Conservation (phyloP, 805 yeast species). For the Wickerhamiella siamensis region DNA sequence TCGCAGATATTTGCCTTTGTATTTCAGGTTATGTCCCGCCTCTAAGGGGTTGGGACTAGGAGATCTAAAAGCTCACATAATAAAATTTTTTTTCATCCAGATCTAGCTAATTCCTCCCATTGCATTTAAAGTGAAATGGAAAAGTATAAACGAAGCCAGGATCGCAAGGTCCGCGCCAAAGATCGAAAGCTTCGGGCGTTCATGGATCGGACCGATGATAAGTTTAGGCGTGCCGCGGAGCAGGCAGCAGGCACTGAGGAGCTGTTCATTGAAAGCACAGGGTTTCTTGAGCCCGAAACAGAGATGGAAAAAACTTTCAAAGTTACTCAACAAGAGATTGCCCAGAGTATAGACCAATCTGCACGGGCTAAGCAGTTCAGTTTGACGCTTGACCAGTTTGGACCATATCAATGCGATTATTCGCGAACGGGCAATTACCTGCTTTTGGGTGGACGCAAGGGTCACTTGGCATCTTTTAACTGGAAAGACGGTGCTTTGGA, state of each 20-base stretch:
- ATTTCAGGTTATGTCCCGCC: too few relatives aligned
- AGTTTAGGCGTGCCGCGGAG: constrained; percentile 62
- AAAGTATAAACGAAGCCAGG: constrained; percentile 29
- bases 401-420: constrained; percentile 72
- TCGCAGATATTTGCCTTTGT: too few relatives aligned
- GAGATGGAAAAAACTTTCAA: constrained; percentile 82
- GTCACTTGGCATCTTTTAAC: constrained; percentile 91
- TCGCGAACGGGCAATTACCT: constrained; percentile 78
- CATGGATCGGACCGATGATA: constrained; percentile 50
- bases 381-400: constrained; percentile 58
- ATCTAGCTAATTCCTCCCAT: background rate
- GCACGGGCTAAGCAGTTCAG: constrained; percentile 65
- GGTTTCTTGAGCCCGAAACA: constrained; percentile 84
- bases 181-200: constrained; percentile 15
- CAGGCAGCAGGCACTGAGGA: constrained; percentile 81
- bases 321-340: constrained; percentile 68
- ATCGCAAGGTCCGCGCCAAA: constrained; percentile 48
- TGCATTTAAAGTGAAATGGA: constrained; percentile 7
- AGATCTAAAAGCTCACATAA: background rate
- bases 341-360: constrained; percentile 55
- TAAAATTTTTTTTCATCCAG: background rate
- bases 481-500: constrained; percentile 79
- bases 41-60: too few relatives aligned
- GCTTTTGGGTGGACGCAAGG: constrained; percentile 75
- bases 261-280: constrained; percentile 68